Conservation (phyloP, 2,329 filamentous ascomycete genomes). For the Diaporthe nobilis region DNA sequence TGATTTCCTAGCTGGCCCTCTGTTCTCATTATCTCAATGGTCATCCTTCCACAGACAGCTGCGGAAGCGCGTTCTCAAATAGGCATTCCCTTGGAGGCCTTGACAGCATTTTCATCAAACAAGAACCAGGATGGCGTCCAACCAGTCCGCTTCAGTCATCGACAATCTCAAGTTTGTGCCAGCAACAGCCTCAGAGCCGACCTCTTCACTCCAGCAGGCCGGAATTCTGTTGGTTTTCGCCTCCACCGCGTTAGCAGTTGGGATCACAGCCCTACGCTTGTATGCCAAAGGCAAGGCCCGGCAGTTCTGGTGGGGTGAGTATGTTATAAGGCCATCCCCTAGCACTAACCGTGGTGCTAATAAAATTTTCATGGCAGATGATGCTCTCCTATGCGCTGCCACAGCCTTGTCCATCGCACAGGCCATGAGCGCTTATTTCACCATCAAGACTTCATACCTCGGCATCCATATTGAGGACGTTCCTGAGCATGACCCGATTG, state of each 20-base stretch:
- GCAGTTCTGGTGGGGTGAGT: slow-evolving; percentile 17
- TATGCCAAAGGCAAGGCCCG: slow-evolving; percentile 18
- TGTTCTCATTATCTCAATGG: neutral
- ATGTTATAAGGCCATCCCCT: neutral
- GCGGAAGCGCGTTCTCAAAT: neutral
- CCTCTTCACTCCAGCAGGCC: slow-evolving; percentile 9
- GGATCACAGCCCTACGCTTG: neutral
- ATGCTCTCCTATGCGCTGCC: slow-evolving; percentile 17
- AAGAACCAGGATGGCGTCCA: neutral
- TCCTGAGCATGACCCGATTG: neutral
- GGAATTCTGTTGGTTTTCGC: neutral
- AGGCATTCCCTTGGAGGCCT: neutral
- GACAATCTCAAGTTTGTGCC: neutral
- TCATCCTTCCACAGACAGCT: neutral
- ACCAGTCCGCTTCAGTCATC: neutral
- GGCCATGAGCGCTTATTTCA: slow-evolving; percentile 2
- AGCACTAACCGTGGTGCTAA: neutral
- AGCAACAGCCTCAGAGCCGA: neutral
- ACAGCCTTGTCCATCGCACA: slow-evolving; percentile 4
- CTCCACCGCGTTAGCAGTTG: slow-evolving; percentile 6
- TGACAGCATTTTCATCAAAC: neutral
- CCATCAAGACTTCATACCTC: slow-evolving; percentile 8
- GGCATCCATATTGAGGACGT: neutral
- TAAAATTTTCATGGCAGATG: neutral
- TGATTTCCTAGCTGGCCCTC: neutral